Base-by-base conservation (phyloP, 768 basidiomycete genomes). In the Chiua virens region DNA sequence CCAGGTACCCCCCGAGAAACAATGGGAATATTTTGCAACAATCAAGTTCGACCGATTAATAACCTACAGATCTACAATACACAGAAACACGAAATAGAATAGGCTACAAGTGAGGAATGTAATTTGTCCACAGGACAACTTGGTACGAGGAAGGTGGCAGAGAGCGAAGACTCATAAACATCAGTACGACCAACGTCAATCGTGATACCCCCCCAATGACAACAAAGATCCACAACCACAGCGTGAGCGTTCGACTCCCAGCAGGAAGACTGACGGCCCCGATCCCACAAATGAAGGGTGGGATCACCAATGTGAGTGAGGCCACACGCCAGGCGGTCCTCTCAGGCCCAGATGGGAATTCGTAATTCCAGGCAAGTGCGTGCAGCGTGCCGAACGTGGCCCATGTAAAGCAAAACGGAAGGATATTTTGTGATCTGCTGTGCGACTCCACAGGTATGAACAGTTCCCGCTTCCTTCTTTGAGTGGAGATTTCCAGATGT, bases 21-120 rank as follows among this genome's bases (percentile, higher is more conserved):
- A 74, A 50, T 83, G 81, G 81, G 50, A 77, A 18, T 77, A 73
- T 0, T 83, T 81, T 55, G 70, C 78, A 17, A 68, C 72, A 18
- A 78, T 83, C 8, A 1, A 1, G 30, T 9, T 39, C 27, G 49
- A 47, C 75, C n/a, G n/a, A n/a, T n/a, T n/a, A n/a, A n/a, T n/a
- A n/a, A n/a, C n/a, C n/a, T n/a, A n/a, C n/a, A n/a, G n/a, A n/a
- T n/a, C n/a, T 27, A 27, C 25, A 27, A 8, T 27, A 27, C 25
- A 27, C 25, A 27, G 8, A 27, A 27, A 27, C 25, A 27, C 8
- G 25, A 27, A 27, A 27, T 27, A 27, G 8, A 8, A 8, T 8
- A 27, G 25, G 8, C 25, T 27, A 27, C 25, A 27, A 8, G 8
- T 27, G 25, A 27, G 25, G 25, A 27, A 27, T 45, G 23, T 40